phyloP scores from a whole-genome alignment of 2,329 filamentous ascomycete genomes.

The Aspergillus tubingensis region DNA sequence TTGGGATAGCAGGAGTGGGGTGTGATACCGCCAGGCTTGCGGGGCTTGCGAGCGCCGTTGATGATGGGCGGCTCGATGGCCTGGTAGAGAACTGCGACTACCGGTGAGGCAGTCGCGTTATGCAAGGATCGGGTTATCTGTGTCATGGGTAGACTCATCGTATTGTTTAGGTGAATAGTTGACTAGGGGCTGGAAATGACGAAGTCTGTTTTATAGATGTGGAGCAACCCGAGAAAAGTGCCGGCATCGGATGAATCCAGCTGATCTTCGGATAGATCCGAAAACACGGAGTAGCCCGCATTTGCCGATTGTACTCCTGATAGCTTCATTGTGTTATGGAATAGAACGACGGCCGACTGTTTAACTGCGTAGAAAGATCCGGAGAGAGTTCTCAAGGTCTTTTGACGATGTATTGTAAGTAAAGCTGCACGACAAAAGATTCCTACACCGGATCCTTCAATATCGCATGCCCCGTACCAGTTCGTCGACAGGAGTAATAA shows the following conservation, averaged over 20 bases:
- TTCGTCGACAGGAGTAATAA: too few species aligned
- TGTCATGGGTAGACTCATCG: neutral
- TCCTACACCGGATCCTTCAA: too few species aligned
- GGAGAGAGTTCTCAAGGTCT: too few species aligned
- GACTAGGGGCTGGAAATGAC: neutral
- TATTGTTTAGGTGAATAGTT: neutral
- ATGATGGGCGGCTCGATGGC: conserved; percentile 51
- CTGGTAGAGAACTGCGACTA: conserved; percentile 52
- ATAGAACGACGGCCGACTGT: too few species aligned
- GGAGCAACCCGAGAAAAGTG: neutral
- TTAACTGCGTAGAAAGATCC: too few species aligned
- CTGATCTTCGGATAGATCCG: neutral
- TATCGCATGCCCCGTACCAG: too few species aligned
- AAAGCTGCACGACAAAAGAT: too few species aligned
- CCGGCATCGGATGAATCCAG: neutral
- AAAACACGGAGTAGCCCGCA: neutral
- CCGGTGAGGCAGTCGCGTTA: neutral
- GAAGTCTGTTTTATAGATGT: neutral
- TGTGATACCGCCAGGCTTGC: conserved; percentile 50
- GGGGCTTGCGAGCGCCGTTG: conserved; percentile 52
- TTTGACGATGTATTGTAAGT: too few species aligned
- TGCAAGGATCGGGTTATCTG: neutral
- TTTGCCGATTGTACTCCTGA: too few species aligned
- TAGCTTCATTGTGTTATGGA: too few species aligned
- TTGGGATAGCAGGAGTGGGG: neutral